A percentile compares a stretch with the other conserved stretches of the same genome.
phyloP scores from a whole-genome alignment of 1,284 basidiomycete species.

The Tilletia indica region DNA sequence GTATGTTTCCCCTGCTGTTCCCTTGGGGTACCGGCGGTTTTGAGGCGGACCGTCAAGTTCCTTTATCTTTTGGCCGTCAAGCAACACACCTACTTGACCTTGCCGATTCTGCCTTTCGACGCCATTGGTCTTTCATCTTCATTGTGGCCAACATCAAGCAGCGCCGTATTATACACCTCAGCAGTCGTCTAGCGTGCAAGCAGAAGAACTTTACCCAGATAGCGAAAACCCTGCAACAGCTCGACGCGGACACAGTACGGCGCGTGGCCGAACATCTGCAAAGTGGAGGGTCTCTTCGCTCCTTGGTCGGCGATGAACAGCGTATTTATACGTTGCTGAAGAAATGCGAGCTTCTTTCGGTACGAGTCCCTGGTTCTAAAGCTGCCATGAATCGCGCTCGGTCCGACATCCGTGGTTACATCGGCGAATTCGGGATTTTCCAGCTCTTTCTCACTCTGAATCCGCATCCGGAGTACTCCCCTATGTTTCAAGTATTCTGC shows the following conservation, averaged over 20 bases:
- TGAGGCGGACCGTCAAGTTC: neutral
- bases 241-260: neutral
- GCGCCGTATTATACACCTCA: neutral
- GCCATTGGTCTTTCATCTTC: neutral
- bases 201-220: neutral
- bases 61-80: neutral
- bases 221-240: neutral
- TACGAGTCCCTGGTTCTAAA: neutral
- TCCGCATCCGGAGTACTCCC: neutral
- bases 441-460: neutral
- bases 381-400: neutral
- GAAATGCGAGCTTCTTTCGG: neutral
- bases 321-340: neutral
- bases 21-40: slow-evolving; percentile 3
- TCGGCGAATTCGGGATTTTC: neutral
- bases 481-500: neutral
- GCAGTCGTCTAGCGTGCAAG: neutral
- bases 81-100: neutral
- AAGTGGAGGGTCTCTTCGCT: neutral
- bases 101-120: neutral
- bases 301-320: neutral
- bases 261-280: neutral
- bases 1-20: neutral
- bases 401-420: neutral
- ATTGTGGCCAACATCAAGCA: neutral